phyloP scores from a whole-genome alignment of 2,329 filamentous ascomycete genomes.

The Ampelomyces quisqualis region DNA sequence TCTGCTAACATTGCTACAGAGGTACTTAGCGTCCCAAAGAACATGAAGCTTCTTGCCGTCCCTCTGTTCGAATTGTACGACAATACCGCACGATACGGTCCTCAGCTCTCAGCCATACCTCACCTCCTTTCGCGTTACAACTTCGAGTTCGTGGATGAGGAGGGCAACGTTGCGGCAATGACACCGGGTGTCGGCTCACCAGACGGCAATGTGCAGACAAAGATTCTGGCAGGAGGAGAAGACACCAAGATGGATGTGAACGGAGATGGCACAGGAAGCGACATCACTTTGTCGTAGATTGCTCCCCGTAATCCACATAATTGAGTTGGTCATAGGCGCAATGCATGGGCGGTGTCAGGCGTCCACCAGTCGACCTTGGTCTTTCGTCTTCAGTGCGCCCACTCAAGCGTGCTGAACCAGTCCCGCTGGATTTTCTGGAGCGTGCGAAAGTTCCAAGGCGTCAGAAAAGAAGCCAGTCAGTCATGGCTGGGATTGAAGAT shows the following conservation, averaged over 20 bases:
- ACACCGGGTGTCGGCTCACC: slow-evolving; percentile 74
- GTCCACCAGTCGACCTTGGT: background rate
- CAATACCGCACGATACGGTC: slow-evolving; percentile 91
- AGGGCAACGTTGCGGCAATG: slow-evolving; percentile 79
- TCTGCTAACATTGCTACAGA: slow-evolving; percentile 55
- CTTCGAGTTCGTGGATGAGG: slow-evolving; percentile 95
- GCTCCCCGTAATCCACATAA: background rate
- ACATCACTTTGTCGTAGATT: slow-evolving; percentile 36
- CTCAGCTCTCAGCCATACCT: slow-evolving; percentile 93
- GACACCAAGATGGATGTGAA: slow-evolving; percentile 43
- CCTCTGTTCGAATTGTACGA: slow-evolving; percentile 98
- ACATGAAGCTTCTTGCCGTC: slow-evolving; percentile 98
- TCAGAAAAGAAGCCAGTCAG: too few relatives aligned
- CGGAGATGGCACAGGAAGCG: slow-evolving; percentile 38
- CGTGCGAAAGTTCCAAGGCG: too few relatives aligned
- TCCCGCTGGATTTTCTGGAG: too few relatives aligned
- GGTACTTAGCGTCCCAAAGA: slow-evolving; percentile 94
- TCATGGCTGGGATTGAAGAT: too few relatives aligned
- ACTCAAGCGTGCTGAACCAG: background rate
- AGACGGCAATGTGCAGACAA: slow-evolving; percentile 35
- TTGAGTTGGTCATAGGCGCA: background rate
- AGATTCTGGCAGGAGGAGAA: slow-evolving; percentile 42
- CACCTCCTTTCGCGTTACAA: slow-evolving; percentile 94
- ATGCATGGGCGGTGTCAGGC: slow-evolving; percentile 8
- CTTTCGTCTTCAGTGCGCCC: background rate